phyloP scores from a whole-genome alignment of 192 early-diverging fungal genomes.

The Mortierella alpina region DNA sequence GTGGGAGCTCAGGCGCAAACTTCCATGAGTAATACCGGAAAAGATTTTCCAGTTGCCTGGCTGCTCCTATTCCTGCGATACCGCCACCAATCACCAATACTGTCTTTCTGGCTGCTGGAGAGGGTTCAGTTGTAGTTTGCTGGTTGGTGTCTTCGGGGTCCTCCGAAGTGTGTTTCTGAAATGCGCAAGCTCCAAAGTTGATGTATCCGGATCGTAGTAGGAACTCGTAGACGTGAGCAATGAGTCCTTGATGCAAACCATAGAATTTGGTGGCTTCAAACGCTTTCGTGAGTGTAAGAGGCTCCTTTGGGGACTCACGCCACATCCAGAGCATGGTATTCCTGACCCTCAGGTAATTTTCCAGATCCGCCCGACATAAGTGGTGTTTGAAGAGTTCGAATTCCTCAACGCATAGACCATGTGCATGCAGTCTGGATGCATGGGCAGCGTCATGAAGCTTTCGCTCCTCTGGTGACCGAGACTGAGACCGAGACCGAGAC shows the following conservation, averaged over 20 bases:
- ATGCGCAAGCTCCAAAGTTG: conserved; percentile 59
- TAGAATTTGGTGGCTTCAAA: conserved; percentile 35
- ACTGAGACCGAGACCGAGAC: neutral
- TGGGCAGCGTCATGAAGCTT: conserved; percentile 40
- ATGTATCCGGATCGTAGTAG: conserved; percentile 60
- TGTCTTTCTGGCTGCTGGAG: conserved; percentile 5
- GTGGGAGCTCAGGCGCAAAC: conserved; percentile 34
- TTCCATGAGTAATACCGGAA: conserved; percentile 47
- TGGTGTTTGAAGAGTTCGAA: conserved; percentile 47
- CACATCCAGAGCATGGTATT: conserved; percentile 50
- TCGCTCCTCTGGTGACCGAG: conserved; percentile 22
- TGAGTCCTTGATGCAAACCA: conserved; percentile 34
- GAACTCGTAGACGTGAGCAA: conserved; percentile 55
- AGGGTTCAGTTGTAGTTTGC: neutral
- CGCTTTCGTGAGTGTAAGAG: conserved; percentile 22
- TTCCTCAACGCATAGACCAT: conserved; percentile 29
- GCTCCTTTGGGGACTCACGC: conserved; percentile 31
- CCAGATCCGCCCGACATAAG: conserved; percentile 23
- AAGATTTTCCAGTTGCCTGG: conserved; percentile 59
- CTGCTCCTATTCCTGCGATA: conserved; percentile 55
- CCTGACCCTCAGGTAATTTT: conserved; percentile 36
- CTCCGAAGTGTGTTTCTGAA: neutral
- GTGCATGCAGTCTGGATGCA: conserved; percentile 36
- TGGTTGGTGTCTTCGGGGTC: neutral
- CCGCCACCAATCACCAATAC: conserved; percentile 57